A percentile compares a stretch with the other conserved stretches of the same genome.
Conservation (phyloP, 78 protist genomes). For the Goniomonas avonlea region DNA sequence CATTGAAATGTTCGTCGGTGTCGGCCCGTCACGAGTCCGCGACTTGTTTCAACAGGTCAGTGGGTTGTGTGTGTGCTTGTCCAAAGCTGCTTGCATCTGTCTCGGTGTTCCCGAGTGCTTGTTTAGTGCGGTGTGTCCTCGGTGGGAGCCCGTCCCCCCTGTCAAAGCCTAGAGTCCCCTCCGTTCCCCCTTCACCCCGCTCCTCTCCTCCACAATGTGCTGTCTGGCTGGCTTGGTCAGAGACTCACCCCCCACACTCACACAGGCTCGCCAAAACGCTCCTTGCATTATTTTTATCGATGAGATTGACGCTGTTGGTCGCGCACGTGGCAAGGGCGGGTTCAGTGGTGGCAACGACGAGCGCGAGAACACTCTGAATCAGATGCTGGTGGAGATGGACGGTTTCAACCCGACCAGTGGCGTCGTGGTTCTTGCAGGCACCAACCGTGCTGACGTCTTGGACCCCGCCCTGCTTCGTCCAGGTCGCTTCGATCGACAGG, state of each 20-base stretch:
- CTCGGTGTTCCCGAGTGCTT: too few relatives aligned
- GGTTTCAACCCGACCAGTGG: conserved; percentile 72
- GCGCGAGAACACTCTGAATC: conserved; percentile 95
- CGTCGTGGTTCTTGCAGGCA: conserved; percentile 79
- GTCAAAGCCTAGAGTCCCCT: not conserved
- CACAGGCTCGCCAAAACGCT: conserved; percentile 69
- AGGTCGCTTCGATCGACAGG: conserved; percentile 75
- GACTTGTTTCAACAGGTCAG: conserved; percentile 46
- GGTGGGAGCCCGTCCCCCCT: too few relatives aligned
- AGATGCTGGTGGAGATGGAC: conserved; percentile 96
- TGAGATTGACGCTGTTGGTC: conserved; percentile 87
- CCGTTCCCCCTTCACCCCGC: not conserved
- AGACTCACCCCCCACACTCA: not conserved
- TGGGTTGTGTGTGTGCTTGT: too few relatives aligned
- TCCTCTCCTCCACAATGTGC: not conserved
- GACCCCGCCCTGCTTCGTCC: conserved; percentile 95
- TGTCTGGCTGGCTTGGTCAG: not conserved
- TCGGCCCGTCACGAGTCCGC: conserved; percentile 71
- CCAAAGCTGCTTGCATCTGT: too few relatives aligned
- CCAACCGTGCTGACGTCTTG: conserved; percentile 53
- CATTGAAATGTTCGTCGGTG: conserved; percentile 93
- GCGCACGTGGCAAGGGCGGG: conserved; percentile 34
- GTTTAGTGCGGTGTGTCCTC: too few relatives aligned
- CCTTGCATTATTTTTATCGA: conserved; percentile 89
- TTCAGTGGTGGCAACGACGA: conserved; percentile 70